A percentile compares a stretch with the other conserved stretches of the same genome.
phyloP scores from a whole-genome alignment of 805 yeast genomes.

The Candida insectorum region DNA sequence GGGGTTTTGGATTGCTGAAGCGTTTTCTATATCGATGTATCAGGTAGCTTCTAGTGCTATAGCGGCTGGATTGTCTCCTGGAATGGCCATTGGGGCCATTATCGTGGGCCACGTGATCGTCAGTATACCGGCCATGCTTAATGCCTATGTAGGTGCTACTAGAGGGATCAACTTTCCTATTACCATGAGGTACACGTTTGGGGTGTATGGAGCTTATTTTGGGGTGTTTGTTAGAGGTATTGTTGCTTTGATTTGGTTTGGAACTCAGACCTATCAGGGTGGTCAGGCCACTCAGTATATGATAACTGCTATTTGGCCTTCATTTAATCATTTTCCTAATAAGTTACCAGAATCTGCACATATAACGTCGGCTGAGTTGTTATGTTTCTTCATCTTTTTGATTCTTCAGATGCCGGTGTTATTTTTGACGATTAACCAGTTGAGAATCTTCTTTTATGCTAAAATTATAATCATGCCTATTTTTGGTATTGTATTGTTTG shows the following conservation, averaged over 20 bases:
- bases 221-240: constrained; percentile 33
- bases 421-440: constrained; percentile 26
- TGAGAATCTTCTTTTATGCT: constrained; percentile 20
- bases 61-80: constrained; percentile 17
- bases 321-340: constrained; percentile 14
- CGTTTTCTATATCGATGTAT: constrained; percentile 9
- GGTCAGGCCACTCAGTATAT: constrained; percentile 32
- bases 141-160: constrained; percentile 22
- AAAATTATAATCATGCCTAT: constrained; percentile 23
- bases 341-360: constrained; percentile 17
- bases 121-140: constrained; percentile 15
- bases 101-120: constrained; percentile 21
- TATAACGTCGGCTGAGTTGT: constrained; percentile 11
- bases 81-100: constrained; percentile 17
- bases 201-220: constrained; percentile 29
- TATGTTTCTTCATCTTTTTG: constrained; percentile 9
- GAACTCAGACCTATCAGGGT: constrained; percentile 31
- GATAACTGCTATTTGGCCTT: constrained; percentile 13
- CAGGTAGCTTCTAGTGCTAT: constrained; percentile 7
- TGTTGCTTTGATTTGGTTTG: constrained; percentile 37
- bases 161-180: constrained; percentile 37
- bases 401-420: constrained; percentile 17
- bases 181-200: constrained; percentile 30
- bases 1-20: constrained; percentile 11
- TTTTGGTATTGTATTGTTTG: constrained; percentile 27